Percentiles rank a stretch among this genome's conserved stretches.
These are phyloP conservation scores for Starmerella bombi DNA, from an alignment of 805 yeast species.

Conservation along the genomic window DNA sequence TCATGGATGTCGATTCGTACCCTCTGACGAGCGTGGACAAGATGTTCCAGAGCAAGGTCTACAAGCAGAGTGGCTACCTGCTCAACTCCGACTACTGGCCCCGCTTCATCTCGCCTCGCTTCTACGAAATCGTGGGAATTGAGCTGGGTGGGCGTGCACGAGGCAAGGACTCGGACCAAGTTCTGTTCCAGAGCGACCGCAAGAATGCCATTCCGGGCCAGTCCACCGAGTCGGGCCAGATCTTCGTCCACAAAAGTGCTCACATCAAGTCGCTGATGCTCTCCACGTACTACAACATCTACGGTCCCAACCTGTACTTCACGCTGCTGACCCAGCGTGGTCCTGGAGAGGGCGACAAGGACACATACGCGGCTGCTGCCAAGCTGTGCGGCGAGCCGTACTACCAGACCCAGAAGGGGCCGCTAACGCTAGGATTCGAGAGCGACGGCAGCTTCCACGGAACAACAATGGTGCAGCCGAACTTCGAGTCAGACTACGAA, in stretches of 20 bases:
- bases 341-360: constrained; percentile 69
- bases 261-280: constrained; percentile 47
- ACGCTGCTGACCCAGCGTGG: constrained; percentile 45
- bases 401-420: constrained; percentile 35
- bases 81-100: constrained; percentile 88
- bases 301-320: constrained; percentile 47
- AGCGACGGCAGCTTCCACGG: constrained; percentile 9
- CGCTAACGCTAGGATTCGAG: constrained; percentile 28
- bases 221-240: constrained; percentile 58
- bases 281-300: constrained; percentile 49
- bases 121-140: constrained; percentile 53
- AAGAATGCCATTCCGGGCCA: constrained; percentile 52
- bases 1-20: constrained; percentile 62
- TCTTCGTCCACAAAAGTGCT: constrained; percentile 42
- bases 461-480: constrained; percentile 49
- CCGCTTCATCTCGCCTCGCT: constrained; percentile 61
- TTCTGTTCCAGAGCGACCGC: constrained; percentile 39
- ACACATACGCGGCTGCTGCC: constrained; percentile 59
- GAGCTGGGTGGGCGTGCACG: constrained; percentile 31
- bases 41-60: constrained; percentile 46
- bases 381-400: constrained; percentile 44
- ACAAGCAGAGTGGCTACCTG: constrained; percentile 37
- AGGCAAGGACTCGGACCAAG: constrained; percentile 25
- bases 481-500: constrained; percentile 47
- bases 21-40: constrained; percentile 53